A percentile compares a stretch with the other conserved stretches of the same genome.
Conservation (phyloP, 1,284 basidiomycete species). For the Meira miltonrushii region DNA sequence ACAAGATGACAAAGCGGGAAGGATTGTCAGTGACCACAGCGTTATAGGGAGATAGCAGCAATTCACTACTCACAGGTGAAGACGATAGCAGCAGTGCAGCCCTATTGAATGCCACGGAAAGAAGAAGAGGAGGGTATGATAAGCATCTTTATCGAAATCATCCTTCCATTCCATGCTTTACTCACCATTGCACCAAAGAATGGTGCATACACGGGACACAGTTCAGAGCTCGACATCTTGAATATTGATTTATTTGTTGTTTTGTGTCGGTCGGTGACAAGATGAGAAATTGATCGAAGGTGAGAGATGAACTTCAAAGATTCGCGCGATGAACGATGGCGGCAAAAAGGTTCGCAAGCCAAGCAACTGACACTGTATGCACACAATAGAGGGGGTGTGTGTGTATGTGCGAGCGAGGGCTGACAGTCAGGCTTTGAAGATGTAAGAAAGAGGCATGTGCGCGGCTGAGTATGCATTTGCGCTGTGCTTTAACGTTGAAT, state of each 20-base stretch:
- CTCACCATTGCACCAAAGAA: constrained; percentile 94
- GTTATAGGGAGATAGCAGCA: not conserved
- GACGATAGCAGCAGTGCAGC: constrained; percentile 91
- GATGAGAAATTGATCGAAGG: not conserved
- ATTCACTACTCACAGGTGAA: constrained; percentile 77
- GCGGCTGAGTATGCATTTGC: too few species aligned
- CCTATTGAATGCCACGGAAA: constrained; percentile 57
- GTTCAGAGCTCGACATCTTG: constrained; percentile 17
- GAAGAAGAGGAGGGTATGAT: not conserved
- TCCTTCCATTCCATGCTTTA: constrained; percentile 9
- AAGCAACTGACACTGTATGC: too few species aligned
- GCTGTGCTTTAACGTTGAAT: too few species aligned
- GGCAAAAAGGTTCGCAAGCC: not conserved
- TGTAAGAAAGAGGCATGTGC: too few species aligned
- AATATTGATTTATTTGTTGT: constrained; percentile 35
- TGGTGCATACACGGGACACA: constrained; percentile 62
- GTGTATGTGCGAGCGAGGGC: too few species aligned
- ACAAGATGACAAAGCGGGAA: not conserved
- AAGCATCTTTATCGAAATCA: not conserved
- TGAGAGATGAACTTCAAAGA: not conserved
- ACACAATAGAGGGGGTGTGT: too few species aligned
- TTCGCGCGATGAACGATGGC: not conserved
- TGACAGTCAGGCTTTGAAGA: too few species aligned
- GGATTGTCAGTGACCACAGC: not conserved
- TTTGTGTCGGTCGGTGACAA: constrained; percentile 5